Conservation (phyloP, 257 asterid genomes). For the Datura wrightii region DNA sequence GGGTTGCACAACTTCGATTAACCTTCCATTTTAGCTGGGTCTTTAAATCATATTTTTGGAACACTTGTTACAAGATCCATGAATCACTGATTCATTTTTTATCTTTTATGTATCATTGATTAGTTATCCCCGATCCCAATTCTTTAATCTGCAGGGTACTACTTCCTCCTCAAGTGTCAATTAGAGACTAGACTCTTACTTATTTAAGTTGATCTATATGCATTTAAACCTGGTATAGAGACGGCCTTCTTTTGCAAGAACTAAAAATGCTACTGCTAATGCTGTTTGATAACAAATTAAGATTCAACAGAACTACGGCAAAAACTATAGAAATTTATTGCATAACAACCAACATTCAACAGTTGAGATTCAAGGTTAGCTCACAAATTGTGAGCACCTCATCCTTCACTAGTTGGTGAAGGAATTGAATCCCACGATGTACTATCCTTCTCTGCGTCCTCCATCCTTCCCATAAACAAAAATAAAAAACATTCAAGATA, state of each 20-base stretch:
- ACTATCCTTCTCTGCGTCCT: too few relatives aligned
- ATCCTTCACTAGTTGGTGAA: too few relatives aligned
- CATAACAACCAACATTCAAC: neutral
- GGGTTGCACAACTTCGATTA: neutral
- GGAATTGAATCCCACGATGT: too few relatives aligned
- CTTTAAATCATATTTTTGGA: too few relatives aligned
- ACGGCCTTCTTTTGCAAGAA: neutral
- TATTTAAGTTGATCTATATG: neutral
- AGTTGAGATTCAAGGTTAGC: too few relatives aligned
- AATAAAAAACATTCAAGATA: too few relatives aligned
- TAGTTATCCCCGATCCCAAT: neutral
- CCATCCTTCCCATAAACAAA: too few relatives aligned
- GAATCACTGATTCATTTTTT: too few relatives aligned
- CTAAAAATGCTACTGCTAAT: neutral
- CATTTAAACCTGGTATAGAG: neutral
- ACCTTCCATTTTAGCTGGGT: too few relatives aligned
- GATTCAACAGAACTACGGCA: neutral
- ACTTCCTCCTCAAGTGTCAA: neutral
- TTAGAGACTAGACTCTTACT: neutral
- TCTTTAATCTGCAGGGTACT: neutral
- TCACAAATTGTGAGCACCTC: too few relatives aligned
- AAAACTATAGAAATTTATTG: neutral
- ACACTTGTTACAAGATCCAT: too few relatives aligned
- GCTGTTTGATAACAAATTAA: neutral
- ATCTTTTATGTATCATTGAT: neutral